Percentiles rank a stretch among this genome's conserved stretches.
phyloP scores from a whole-genome alignment of 2,329 filamentous ascomycete genomes.

The Hypoxylon sp. region DNA sequence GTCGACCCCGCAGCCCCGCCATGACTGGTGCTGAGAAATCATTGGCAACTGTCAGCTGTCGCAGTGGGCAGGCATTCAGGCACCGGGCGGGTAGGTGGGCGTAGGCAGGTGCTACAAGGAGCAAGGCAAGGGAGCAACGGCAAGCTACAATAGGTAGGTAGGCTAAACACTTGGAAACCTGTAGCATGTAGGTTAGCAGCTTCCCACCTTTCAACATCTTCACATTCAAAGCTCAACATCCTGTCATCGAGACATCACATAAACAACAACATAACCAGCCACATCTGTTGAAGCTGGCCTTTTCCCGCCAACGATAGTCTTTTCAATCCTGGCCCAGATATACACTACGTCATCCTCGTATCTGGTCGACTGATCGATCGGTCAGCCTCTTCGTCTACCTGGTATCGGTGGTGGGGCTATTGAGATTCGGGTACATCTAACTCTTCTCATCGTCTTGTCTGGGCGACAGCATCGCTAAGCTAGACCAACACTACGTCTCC shows the following conservation, averaged over 20 bases:
- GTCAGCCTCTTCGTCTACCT: slow-evolving; percentile 25
- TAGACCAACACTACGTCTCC: background rate
- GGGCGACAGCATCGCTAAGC: background rate
- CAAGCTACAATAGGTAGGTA: slow-evolving; percentile 5
- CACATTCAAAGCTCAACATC: slow-evolving; percentile 1
- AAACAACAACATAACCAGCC: background rate
- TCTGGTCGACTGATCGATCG: slow-evolving; percentile 26
- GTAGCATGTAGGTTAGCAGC: no score
- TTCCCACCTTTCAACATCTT: slow-evolving; percentile 10
- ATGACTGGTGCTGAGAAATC: slow-evolving; percentile 40
- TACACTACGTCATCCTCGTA: slow-evolving; percentile 35
- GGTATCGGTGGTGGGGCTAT: slow-evolving; percentile 41
- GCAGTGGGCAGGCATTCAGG: slow-evolving; percentile 4
- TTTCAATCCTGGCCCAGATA: slow-evolving; percentile 14
- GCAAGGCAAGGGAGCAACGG: background rate
- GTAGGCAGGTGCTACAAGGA: background rate
- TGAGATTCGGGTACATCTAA: slow-evolving; percentile 27
- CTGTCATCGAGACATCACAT: slow-evolving; percentile 16
- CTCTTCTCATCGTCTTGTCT: slow-evolving; percentile 28
- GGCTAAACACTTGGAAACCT: slow-evolving; percentile 12
- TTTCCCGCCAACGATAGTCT: slow-evolving; percentile 9
- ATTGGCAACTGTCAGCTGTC: slow-evolving; percentile 12
- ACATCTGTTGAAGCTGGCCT: slow-evolving; percentile 31
- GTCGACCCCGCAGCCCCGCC: slow-evolving; percentile 20
- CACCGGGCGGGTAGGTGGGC: slow-evolving; percentile 15